Conservation (phyloP, 2,329 filamentous ascomycete species). For the Claviceps sp. region DNA sequence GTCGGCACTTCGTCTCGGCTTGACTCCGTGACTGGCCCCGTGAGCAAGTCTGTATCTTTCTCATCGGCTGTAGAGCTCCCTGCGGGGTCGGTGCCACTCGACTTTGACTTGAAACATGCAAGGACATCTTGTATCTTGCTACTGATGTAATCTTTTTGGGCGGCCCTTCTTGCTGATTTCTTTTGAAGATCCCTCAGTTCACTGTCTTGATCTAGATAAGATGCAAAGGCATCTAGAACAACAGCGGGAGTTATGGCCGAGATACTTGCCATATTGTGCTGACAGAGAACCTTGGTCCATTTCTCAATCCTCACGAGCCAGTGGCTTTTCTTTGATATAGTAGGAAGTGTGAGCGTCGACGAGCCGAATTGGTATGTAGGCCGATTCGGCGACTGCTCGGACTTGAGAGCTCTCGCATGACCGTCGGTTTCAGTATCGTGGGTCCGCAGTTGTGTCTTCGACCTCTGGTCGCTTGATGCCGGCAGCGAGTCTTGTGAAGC, state of each 20-base stretch:
- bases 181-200: constrained; percentile 19
- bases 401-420: constrained; percentile 1
- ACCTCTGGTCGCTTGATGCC: neutral
- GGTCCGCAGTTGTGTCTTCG: neutral
- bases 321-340: constrained; percentile 16
- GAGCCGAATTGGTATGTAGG: constrained; percentile 11
- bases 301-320: constrained; percentile 23
- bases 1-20: neutral
- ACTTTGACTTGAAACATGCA: constrained; percentile 6
- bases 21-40: neutral
- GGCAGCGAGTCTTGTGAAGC: neutral
- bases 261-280: constrained; percentile 13
- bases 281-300: constrained; percentile 20
- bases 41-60: neutral
- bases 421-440: neutral
- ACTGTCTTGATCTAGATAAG: constrained; percentile 19
- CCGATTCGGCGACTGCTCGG: constrained; percentile 11
- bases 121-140: constrained; percentile 14
- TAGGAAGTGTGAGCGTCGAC: constrained; percentile 15
- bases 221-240: constrained; percentile 14
- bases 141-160: constrained; percentile 13
- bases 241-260: constrained; percentile 13
- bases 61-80: neutral
- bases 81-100: neutral
- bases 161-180: constrained; percentile 18